Percentiles rank a stretch among this genome's conserved stretches.
Evolutionary conservation across 202 grass and related monocot genomes (phyloP).

Genomic region (Digitaria exilis): DNA sequence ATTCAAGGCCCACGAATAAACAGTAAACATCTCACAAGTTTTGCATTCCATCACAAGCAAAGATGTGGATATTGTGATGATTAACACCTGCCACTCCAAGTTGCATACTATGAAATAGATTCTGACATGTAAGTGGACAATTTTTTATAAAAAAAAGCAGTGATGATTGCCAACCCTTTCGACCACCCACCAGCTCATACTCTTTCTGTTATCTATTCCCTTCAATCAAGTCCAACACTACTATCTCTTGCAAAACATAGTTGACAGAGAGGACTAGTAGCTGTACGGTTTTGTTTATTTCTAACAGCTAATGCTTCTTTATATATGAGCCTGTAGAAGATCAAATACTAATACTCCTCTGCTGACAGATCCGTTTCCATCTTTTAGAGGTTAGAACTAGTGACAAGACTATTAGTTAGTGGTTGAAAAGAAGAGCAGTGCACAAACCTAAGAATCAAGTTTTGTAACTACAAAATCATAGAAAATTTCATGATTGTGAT

Average conservation of each 20-base stretch:
- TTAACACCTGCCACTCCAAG: conserved; percentile 16
- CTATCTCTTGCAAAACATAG: conserved; percentile 21
- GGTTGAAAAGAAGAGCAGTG: conserved; percentile 18
- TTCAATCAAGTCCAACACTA: conserved; percentile 30
- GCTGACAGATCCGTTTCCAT: conserved; percentile 20
- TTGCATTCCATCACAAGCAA: conserved; percentile 14
- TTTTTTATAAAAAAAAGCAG: conserved; percentile 30
- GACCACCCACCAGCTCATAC: conserved; percentile 42
- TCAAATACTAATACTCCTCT: neutral
- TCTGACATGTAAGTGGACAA: conserved; percentile 8
- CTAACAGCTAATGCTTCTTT: conserved; percentile 14
- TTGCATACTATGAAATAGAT: conserved; percentile 36
- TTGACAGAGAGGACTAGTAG: conserved; percentile 26
- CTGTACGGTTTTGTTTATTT: conserved; percentile 34
- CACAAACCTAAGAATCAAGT: neutral
- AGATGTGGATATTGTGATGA: conserved; percentile 16
- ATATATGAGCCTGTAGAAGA: neutral
- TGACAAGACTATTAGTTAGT: conserved; percentile 23
- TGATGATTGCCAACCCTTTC: conserved; percentile 30
- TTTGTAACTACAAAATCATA: conserved; percentile 23
- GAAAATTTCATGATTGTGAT: conserved; percentile 7
- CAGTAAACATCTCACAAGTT: conserved; percentile 18
- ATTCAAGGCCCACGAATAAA: neutral
- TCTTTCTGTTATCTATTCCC: conserved; percentile 33
- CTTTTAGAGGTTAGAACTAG: conserved; percentile 12